Base-by-base conservation (phyloP, 73 alveolate genomes). In the Paramecium pentaurelia region DNA sequence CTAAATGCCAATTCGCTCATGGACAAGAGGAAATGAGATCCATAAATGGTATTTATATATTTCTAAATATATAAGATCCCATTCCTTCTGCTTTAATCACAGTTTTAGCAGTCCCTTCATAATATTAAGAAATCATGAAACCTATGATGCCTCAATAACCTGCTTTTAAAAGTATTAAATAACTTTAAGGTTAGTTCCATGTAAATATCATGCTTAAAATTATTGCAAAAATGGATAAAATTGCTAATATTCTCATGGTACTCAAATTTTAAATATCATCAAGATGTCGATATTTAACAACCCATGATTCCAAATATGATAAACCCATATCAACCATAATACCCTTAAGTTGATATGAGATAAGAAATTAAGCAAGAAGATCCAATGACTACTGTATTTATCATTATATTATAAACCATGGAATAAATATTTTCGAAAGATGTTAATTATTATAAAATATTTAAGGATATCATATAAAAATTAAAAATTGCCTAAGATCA, bases 1-100 rank as follows among this genome's bases (percentile, higher is more conserved):
- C 70, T 6, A 75, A 75, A 40, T 75, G 88, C n/a, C 34, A 75
- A 75, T 75, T 75, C 36, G 88, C 88, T 75, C 88, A 75, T 75
- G 88, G 88, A 40, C 18, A 22, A 22, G 38, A 75, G 34, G 88
- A 75, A 37, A 22, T 32, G 49, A 34, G 88, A 40, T 75, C 88
- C 38, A 75, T 75, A 12, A 34, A 75, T 75, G 84, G 84, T 68
- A 68, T 27, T 4, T 7, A 4, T 32, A 0, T 2, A 25, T 0
- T 18, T 18, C 11, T 49, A 1, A 34, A 16, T 3, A 27, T 68
- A 4, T 68, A 10, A 68, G 88, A 75, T 37, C 88, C 88, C 4
- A 22, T 75, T 11, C 88, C 88, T n/a, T 7, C 88, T 10, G 34
- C 68, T 11, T 38, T 45, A 8, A 32, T 75, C 9, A 32, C 88